Evolutionary conservation across 1,284 basidiomycete species (phyloP), one percentile per base, ranked within the genome.

Genomic region (Cystobasidium sp.): DNA sequence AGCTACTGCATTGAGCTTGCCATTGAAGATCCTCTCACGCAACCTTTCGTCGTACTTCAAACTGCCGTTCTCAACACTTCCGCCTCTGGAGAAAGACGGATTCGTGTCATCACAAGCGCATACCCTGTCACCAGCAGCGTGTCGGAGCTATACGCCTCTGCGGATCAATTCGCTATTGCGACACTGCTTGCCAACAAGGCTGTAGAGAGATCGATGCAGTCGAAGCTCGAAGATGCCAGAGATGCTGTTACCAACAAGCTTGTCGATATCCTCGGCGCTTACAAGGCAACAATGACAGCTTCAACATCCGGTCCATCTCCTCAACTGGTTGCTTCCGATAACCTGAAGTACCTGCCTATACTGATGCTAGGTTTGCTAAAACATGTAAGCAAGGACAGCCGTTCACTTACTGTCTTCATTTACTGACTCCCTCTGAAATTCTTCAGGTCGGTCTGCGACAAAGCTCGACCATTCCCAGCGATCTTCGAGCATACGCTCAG

Each of bases 1-100:
- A 95, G 92, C 63, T 99, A 99, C 81, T 91, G 91, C 16, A 97
- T 99, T 81, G 97, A 99, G 83, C 86, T 98, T 37, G 92, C 97
- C 83, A 93, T 99, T 78, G 97, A 99, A 83, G 97, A 99, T 83
- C 93, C 92, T 56, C 87, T 99, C 80, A 92, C 91, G 0, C 86
- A 90, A 69, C 92, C 96, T 0, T 94, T 95, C 81, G 94, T 98
- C 61, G 95, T 98, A 22, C 87, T 99, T 83, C 97, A 99, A 83
- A 95, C 94, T 41, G 97, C 94, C 9, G 90, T 99, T 20, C 85
- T 99, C 53, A 95, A 99, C 83, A 98, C 95, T 0, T 96, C 95
- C 0, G 96, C 92, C 82, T 96, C 90, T 79, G 89, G 92, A 79
- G 97, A 99, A 84, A 89, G 97, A 58, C 88, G 97, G 18, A 97